Percentiles rank a stretch among this genome's conserved stretches.
Evolutionary conservation across 495 filamentous ascomycete genomes (phyloP).

Genomic region (Cetradonia linearis): DNA sequence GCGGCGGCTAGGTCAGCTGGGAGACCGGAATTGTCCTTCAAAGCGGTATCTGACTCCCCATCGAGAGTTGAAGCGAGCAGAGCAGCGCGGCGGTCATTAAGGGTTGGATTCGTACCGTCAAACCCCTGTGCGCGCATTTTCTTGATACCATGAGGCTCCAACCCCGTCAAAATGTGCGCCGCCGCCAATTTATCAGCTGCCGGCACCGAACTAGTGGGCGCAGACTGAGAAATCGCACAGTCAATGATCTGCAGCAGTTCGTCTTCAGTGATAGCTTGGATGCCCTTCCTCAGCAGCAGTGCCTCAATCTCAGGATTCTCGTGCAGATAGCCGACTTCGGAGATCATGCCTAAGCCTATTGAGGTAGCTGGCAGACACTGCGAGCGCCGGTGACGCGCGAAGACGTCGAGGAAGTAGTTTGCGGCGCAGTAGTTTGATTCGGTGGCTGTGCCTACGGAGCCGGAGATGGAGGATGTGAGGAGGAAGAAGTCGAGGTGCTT

Average conservation of each 20-base stretch:
- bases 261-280: constrained; percentile 29
- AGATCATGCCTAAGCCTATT: constrained; percentile 25
- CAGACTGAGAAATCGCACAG: constrained; percentile 20
- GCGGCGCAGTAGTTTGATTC: constrained; percentile 21
- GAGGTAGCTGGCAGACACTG: constrained; percentile 16
- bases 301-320: constrained; percentile 33
- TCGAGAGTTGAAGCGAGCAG: neutral
- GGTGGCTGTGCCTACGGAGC: constrained; percentile 17
- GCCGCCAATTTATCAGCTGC: neutral
- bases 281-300: constrained; percentile 26
- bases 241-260: constrained; percentile 32
- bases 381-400: constrained; percentile 23
- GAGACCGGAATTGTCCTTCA: constrained; percentile 30
- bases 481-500: constrained; percentile 24
- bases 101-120: constrained; percentile 23
- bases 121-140: constrained; percentile 25
- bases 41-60: constrained; percentile 27
- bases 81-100: constrained; percentile 24
- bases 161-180: constrained; percentile 25
- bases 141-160: constrained; percentile 24
- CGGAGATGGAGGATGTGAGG: constrained; percentile 21
- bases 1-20: too few species aligned
- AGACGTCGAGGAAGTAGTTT: constrained; percentile 27
- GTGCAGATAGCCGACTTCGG: constrained; percentile 29
- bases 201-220: neutral